Percentiles rank a stretch among this genome's conserved stretches.
Evolutionary conservation across 2,329 filamentous ascomycete genomes (phyloP).

Genomic region (Pseudogymnoascus sp.): DNA sequence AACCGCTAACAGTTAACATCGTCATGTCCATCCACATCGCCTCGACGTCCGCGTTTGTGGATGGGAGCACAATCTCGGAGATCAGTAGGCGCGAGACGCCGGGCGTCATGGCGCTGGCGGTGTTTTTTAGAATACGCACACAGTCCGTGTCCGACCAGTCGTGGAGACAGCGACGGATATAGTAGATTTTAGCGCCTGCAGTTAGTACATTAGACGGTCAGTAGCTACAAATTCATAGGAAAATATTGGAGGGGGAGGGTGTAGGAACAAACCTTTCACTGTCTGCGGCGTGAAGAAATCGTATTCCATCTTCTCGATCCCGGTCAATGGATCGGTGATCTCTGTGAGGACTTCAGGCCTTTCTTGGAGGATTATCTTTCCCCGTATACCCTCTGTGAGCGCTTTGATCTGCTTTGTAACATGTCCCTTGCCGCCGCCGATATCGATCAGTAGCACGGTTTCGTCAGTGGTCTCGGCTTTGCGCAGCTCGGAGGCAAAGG

Average conservation of each 20-base stretch:
- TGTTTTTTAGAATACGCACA: conserved; percentile 26
- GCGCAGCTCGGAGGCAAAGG: conserved; percentile 17
- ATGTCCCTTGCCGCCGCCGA: conserved; percentile 16
- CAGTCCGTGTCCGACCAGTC: conserved; percentile 32
- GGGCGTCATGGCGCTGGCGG: conserved; percentile 25
- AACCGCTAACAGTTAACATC: conserved; percentile 13
- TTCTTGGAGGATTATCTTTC: conserved; percentile 17
- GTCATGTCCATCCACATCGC: conserved; percentile 11
- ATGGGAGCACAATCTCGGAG: conserved; percentile 23
- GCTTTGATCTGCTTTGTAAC: conserved; percentile 12
- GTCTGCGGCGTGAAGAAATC: conserved; percentile 28
- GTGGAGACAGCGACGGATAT: conserved; percentile 31
- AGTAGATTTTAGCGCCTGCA: conserved; percentile 27
- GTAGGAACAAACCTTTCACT: conserved; percentile 13
- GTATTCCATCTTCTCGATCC: conserved; percentile 23
- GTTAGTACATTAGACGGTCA: background rate
- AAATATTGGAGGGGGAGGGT: background rate
- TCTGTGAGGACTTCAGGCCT: conserved; percentile 10
- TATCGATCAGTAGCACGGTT: conserved; percentile 19
- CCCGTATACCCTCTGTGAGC: conserved; percentile 9
- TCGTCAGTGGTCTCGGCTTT: conserved; percentile 17
- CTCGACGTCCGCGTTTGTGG: background rate
- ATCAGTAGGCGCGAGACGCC: conserved; percentile 23
- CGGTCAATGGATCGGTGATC: background rate
- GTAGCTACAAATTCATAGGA: background rate